A percentile compares a stretch with the other conserved stretches of the same genome.
phyloP scores from a whole-genome alignment of 306 rosid genomes.

The Cicer judaicum region DNA sequence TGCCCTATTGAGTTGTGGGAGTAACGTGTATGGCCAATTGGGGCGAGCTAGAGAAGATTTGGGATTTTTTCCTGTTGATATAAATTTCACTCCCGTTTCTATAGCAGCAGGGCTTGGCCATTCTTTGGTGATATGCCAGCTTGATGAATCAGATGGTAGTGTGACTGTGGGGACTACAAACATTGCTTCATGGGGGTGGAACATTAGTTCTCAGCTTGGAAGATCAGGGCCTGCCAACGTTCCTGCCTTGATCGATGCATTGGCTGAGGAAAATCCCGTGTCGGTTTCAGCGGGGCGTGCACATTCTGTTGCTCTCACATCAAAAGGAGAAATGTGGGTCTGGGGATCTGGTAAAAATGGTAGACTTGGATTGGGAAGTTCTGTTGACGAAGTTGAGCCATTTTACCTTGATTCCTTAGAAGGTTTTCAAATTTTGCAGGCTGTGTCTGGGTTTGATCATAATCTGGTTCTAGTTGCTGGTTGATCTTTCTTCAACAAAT shows the following conservation, averaged over 20 bases:
- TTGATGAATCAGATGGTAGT: slow-evolving; percentile 45
- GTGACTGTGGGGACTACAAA: slow-evolving; percentile 47
- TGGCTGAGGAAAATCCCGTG: slow-evolving; percentile 67
- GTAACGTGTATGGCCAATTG: slow-evolving; percentile 77
- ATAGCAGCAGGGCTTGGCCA: slow-evolving; percentile 92
- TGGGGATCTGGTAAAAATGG: slow-evolving; percentile 96
- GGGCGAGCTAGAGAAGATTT: slow-evolving; percentile 68
- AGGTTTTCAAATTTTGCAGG: slow-evolving; percentile 72
- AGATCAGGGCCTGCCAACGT: slow-evolving; percentile 61
- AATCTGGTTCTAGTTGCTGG: slow-evolving; percentile 71
- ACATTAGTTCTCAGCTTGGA: slow-evolving; percentile 82
- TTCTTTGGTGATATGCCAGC: slow-evolving; percentile 79
- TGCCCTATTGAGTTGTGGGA: slow-evolving; percentile 78
- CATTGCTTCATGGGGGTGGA: slow-evolving; percentile 92
- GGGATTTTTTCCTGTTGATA: slow-evolving; percentile 78
- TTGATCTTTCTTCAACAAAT: slow-evolving; percentile 46
- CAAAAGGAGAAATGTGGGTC: slow-evolving; percentile 76
- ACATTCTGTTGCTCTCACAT: slow-evolving; percentile 77
- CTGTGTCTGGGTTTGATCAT: slow-evolving; percentile 91
- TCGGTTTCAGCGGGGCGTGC: slow-evolving; percentile 83
- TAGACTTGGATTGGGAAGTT: slow-evolving; percentile 83
- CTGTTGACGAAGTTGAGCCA: slow-evolving; percentile 75
- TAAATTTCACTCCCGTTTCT: slow-evolving; percentile 52
- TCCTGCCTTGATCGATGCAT: slow-evolving; percentile 62
- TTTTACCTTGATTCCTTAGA: slow-evolving; percentile 62